These are phyloP conservation scores for Neocucurbitaria cava DNA, from an alignment of 2,329 filamentous ascomycete genomes.

Conservation along the genomic window DNA sequence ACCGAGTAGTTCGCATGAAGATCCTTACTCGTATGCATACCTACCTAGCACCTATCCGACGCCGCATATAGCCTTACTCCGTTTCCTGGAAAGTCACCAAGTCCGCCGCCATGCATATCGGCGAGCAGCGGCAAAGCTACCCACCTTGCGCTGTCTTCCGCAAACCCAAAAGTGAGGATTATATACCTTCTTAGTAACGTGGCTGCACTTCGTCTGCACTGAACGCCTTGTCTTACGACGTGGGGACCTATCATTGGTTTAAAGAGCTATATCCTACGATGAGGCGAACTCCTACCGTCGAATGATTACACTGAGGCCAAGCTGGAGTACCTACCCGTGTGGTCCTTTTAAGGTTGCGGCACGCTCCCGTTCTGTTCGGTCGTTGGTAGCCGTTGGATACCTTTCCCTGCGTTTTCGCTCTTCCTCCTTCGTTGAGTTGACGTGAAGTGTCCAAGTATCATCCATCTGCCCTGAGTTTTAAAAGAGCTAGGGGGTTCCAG, in stretches of 20 bases:
- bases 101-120: neutral
- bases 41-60: neutral
- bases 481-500: neutral
- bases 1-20: constrained; percentile 8
- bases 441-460: no score
- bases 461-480: no score
- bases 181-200: neutral
- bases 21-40: neutral
- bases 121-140: constrained; percentile 3
- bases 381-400: neutral
- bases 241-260: neutral
- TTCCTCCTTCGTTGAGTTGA: neutral
- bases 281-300: neutral
- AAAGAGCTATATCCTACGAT: neutral
- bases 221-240: neutral
- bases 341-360: constrained; percentile 7
- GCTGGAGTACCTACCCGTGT: neutral
- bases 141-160: constrained; percentile 13
- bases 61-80: neutral
- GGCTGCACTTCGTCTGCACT: neutral
- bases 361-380: constrained; percentile 4
- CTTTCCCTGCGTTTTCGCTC: neutral
- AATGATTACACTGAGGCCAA: neutral
- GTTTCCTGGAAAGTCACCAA: neutral
- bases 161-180: neutral